Base-by-base conservation (phyloP, 306 rosid genomes). In the Mucuna pruriens region DNA sequence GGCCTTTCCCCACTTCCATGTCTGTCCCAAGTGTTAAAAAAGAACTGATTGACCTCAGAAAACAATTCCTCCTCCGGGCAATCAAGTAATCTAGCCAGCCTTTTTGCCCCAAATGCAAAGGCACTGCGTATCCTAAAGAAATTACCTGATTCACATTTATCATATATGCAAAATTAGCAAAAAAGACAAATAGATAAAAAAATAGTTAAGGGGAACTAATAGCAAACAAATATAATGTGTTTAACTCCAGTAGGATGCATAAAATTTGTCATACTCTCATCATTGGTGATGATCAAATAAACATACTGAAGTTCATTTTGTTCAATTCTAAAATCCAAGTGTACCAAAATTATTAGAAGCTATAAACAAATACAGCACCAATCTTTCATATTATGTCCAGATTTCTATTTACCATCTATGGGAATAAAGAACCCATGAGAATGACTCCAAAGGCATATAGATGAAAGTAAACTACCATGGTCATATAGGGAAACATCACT, bases 71-170 rank as follows among this genome's bases (percentile, higher is more conserved):
- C 97, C 75, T 91, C 84, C 17, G 97, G 92, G 86, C 99, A 96
- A 71, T 96, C 97, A 74, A 90, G 94, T 83, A 96, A 87, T 58
- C 94, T 87, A 65, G 97, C 97, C 84, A 96, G 90, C 82, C 84
- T 83, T 84, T 90, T 93, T 78, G 97, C 94, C 78, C 99, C 99
- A 88, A 92, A 96, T 11, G 95, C 90, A 85, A 96, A 94, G 76
- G 99, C 99, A 86, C 99, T 96, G 84, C 99, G 97, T 74, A 96
- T 96, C 86, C 99, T 87, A 87, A 88, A 96, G 89, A 96, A 96
- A 85, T 96, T 96, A 78, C 99, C 99, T 96, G 91, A 80, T 85
- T 78, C 76, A 79, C 65, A 26, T 15, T 65, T 17, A 80, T 38
- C 77, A 45, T 9, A 65, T 13, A 77, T 45, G 68, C 72, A 69